These are phyloP conservation scores for Diphasiastrum complanatum DNA, from an alignment of 83 land plant genomes.

Conservation along the genomic window DNA sequence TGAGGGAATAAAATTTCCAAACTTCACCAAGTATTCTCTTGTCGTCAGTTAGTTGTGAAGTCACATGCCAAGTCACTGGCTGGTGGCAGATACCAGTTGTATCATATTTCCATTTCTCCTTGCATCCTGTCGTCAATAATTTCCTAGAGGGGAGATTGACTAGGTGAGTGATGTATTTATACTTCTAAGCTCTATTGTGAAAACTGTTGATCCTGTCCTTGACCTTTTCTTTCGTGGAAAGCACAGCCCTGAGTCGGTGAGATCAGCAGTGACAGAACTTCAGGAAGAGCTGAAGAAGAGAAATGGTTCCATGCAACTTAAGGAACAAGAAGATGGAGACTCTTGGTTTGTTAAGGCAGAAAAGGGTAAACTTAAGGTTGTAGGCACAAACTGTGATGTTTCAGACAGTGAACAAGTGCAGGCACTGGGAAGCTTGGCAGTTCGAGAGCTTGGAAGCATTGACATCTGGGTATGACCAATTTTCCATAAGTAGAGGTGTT, in stretches of 20 bases:
- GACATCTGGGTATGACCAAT: constrained; percentile 87
- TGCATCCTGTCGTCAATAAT: too few relatives aligned
- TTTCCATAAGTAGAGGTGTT: background rate
- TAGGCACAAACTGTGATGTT: constrained; percentile 87
- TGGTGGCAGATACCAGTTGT: too few relatives aligned
- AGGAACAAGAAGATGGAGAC: constrained; percentile 25
- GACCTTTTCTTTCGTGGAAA: too few relatives aligned
- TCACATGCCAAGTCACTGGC: too few relatives aligned
- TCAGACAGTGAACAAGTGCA: constrained; percentile 69
- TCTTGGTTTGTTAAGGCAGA: constrained; percentile 20
- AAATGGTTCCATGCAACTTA: constrained; percentile 18
- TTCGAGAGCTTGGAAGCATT: constrained; percentile 63
- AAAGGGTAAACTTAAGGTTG: constrained; percentile 42
- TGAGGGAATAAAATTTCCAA: too few relatives aligned
- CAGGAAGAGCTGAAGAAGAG: constrained; percentile 46
- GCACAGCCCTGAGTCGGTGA: constrained; percentile 84
- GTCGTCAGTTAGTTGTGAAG: too few relatives aligned
- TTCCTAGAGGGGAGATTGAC: too few relatives aligned
- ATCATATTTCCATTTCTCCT: too few relatives aligned
- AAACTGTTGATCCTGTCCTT: too few relatives aligned
- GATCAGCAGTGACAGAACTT: constrained; percentile 61
- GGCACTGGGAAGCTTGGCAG: constrained; percentile 65
- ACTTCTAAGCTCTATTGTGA: too few relatives aligned
- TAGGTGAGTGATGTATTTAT: too few relatives aligned
- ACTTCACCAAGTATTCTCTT: too few relatives aligned